phyloP scores from a whole-genome alignment of 2,329 filamentous ascomycete species.

The Trichoderma hamatum region DNA sequence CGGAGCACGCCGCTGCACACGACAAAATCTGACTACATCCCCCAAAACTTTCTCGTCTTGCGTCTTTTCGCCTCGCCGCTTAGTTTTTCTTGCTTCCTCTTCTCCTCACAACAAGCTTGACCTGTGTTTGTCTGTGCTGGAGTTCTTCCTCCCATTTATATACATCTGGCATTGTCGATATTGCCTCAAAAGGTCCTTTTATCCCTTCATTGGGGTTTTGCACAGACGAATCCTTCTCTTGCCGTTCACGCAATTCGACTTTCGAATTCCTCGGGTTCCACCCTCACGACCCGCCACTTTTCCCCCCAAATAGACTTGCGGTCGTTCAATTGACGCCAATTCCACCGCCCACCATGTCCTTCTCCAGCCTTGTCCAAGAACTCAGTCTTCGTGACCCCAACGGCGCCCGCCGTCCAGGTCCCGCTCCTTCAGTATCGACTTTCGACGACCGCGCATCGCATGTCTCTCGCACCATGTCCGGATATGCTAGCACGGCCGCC shows the following conservation, averaged over 20 bases:
- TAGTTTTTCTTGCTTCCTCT: background rate
- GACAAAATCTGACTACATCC: conserved; percentile 23
- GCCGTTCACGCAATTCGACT: background rate
- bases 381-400: conserved; percentile 61
- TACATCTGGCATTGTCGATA: background rate
- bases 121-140: background rate
- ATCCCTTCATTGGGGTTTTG: background rate
- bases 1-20: conserved; percentile 12
- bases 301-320: conserved; percentile 20
- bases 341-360: conserved; percentile 56
- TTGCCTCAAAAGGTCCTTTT: background rate
- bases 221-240: background rate
- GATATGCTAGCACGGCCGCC: conserved; percentile 65
- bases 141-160: background rate
- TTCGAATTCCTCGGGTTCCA: conserved; percentile 4
- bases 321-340: conserved; percentile 9
- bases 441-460: conserved; percentile 63
- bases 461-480: conserved; percentile 64
- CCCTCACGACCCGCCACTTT: conserved; percentile 12
- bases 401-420: conserved; percentile 50
- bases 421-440: conserved; percentile 55
- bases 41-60: background rate
- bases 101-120: background rate
- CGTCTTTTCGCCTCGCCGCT: background rate
- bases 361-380: conserved; percentile 69